Percentiles rank a stretch among this genome's conserved stretches.
phyloP scores from a whole-genome alignment of 2,329 filamentous ascomycete genomes.

The Neodidymelliopsis sp. region DNA sequence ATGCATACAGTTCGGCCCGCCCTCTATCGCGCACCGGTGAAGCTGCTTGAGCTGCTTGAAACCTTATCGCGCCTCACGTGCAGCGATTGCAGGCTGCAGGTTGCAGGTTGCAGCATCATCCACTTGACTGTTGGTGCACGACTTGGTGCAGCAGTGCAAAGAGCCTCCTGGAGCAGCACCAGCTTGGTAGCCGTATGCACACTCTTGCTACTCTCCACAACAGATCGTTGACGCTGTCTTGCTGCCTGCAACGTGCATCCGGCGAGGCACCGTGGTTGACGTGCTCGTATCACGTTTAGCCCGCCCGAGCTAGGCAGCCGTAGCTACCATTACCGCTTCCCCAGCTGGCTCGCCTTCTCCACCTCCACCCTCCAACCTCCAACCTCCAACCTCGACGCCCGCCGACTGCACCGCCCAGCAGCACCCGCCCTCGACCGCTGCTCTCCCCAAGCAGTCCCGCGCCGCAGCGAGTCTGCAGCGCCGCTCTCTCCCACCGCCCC shows the following conservation, averaged over 20 bases:
- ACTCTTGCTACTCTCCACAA: no score
- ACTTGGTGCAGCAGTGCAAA: constrained; percentile 4
- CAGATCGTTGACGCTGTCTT: background rate
- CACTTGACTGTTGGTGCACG: no score
- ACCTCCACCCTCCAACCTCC: constrained; percentile 12
- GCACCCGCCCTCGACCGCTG: constrained; percentile 5
- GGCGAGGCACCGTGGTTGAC: constrained; percentile 17
- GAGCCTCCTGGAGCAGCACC: background rate
- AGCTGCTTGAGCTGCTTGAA: no score
- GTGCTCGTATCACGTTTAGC: constrained; percentile 18
- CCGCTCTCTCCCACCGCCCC: constrained; percentile 2
- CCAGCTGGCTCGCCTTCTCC: constrained; percentile 20
- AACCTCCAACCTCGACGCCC: constrained; percentile 13
- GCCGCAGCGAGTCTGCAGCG: constrained; percentile 22
- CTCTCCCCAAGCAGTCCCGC: constrained; percentile 11
- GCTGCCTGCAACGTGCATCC: constrained; percentile 18
- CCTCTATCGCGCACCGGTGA: constrained; percentile 14
- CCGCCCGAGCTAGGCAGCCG: constrained; percentile 21
- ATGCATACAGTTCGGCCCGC: constrained; percentile 4
- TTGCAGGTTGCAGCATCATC: constrained; percentile 7
- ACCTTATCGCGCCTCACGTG: constrained; percentile 19
- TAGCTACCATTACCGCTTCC: constrained; percentile 18
- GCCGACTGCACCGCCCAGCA: constrained; percentile 11
- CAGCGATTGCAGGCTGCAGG: constrained; percentile 3
- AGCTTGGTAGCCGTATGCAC: no score